Evolutionary conservation across 2,329 filamentous ascomycete species (phyloP), one percentile per base, ranked within the genome.

Genomic region (Xylariomycetidae sp.): DNA sequence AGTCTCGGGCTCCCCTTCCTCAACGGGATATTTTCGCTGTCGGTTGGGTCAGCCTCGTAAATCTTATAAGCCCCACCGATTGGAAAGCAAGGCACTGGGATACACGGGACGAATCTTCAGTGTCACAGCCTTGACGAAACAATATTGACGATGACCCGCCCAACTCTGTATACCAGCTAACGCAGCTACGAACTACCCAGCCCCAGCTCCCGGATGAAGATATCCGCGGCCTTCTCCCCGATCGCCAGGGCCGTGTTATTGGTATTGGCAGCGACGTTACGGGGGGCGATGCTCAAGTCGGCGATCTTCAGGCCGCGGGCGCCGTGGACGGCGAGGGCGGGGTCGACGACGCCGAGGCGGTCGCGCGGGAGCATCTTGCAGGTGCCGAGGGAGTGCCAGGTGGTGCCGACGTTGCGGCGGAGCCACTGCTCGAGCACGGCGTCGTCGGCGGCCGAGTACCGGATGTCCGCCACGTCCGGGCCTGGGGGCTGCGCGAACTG

Each of bases 371-470:
- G 58, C 64, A 67, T 67, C 43, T 59, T 60, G 31, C 50, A 55
- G 7, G 64, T 67, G 10, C 61, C 61, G 5, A 64, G 35, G 7
- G 56, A 59, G 44, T 68, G 63, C 61, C 61, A 68, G 4, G 63
- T 61, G 6, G 64, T 65, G 12, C 43, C 46, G 6, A 64, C 40
- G 8, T 50, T 55, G 34, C 59, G 50, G n/a, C 64, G 56, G 15
- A 64, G 15, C 39, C 44, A 60, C 35, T 64, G 49, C 48, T 67
- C 60, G 31, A 74, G 64, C 1, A 60, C 60, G 36, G 57, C 53
- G 36, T 72, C 60, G 24, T 71, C 68, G 19, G 68, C 66, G 7
- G 56, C 38, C 3, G 57, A 58, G 41, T 75, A 75, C 37, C 60
- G 52, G 25, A 76, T 61, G 35, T 70, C 58, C 37, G 64, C 61